Conservation (phyloP, 2,329 filamentous ascomycete genomes). For the Cytospora piceae region DNA sequence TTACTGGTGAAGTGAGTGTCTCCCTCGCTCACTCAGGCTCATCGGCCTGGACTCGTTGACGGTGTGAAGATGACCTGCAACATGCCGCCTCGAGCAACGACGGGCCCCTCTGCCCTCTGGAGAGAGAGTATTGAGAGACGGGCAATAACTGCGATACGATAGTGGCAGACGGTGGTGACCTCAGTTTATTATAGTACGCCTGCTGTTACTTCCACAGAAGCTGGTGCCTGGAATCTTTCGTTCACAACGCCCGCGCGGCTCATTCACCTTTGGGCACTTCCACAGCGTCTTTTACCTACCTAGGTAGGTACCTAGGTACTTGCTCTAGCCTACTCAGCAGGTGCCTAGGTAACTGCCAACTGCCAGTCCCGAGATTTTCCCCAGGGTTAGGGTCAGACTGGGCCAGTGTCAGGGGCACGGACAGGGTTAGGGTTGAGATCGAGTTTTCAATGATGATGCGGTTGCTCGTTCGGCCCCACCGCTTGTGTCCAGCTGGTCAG, state of each 20-base stretch:
- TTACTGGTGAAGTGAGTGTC: background rate
- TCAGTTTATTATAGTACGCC: background rate
- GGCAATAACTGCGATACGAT: background rate
- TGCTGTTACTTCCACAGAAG: background rate
- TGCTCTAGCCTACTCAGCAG: too few relatives aligned
- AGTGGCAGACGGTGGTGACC: background rate
- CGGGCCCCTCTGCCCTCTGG: background rate
- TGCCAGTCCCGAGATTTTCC: too few relatives aligned
- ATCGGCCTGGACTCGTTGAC: constrained; percentile 16
- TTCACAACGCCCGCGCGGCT: background rate
- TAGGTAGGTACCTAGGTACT: background rate
- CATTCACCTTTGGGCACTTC: background rate
- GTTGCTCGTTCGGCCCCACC: background rate
- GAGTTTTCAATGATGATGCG: background rate
- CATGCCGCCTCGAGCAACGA: background rate
- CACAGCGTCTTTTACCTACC: background rate
- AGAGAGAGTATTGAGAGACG: background rate
- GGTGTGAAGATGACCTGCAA: background rate
- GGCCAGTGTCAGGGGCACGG: too few relatives aligned
- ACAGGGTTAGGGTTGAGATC: background rate
- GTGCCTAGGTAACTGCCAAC: too few relatives aligned
- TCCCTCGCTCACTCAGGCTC: background rate
- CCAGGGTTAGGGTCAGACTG: too few relatives aligned
- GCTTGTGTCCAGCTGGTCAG: too few relatives aligned
- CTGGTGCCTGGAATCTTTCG: background rate